Evolutionary conservation across 768 basidiomycete species (phyloP).

Genomic region (Hydnum rufescens): DNA sequence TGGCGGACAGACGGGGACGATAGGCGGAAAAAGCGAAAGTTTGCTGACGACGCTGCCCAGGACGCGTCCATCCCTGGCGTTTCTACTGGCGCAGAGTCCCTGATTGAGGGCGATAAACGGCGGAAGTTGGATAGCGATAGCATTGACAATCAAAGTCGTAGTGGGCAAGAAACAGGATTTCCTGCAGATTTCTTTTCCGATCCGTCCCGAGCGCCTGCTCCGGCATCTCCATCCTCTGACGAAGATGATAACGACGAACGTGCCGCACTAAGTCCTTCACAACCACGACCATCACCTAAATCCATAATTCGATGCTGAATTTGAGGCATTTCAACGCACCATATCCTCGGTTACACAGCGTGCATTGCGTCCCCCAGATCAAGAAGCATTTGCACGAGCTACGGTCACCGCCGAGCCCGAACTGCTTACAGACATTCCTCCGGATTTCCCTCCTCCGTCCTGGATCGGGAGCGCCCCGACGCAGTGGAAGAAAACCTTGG

Average conservation of each 20-base stretch:
- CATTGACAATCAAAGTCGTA: not conserved
- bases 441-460: slow-evolving; percentile 26
- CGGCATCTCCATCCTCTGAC: slow-evolving; percentile 21
- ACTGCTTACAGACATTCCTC: slow-evolving; percentile 23
- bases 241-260: slow-evolving; percentile 27
- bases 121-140: slow-evolving; percentile 6
- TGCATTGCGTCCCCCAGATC: slow-evolving; percentile 12
- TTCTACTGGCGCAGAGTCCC: slow-evolving; percentile 7
- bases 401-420: slow-evolving; percentile 54
- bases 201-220: slow-evolving; percentile 32
- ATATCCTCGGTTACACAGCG: slow-evolving; percentile 26
- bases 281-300: slow-evolving; percentile 4
- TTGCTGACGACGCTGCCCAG: too few species aligned
- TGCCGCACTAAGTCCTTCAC: slow-evolving; percentile 16
- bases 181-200: slow-evolving; percentile 73
- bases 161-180: slow-evolving; percentile 21
- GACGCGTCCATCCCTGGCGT: slow-evolving; percentile 15
- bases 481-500: not conserved
- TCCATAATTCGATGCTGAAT: slow-evolving; percentile 52
- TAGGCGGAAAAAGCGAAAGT: slow-evolving; percentile 22
- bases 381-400: slow-evolving; percentile 42
- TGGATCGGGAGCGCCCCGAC: not conserved
- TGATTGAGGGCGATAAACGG: slow-evolving; percentile 16
- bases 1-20: slow-evolving; percentile 29
- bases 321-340: slow-evolving; percentile 45